Evolutionary conservation across 2,329 filamentous ascomycete genomes (phyloP).

Genomic region (Didymella glomerata): DNA sequence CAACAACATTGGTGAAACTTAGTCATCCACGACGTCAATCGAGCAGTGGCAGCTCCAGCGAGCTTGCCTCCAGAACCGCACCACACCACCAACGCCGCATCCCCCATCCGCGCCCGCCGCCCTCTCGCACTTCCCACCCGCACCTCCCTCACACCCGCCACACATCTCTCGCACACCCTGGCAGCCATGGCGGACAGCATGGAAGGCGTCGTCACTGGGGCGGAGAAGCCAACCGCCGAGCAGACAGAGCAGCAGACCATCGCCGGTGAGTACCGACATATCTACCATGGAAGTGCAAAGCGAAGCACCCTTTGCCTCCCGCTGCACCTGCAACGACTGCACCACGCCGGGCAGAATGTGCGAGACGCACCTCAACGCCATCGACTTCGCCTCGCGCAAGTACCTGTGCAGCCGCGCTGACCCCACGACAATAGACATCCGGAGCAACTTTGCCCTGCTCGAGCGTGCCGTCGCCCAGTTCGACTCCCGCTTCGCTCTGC

Average conservation of each 20-base stretch:
- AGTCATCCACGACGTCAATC: conserved; percentile 14
- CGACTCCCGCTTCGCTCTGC: conserved; percentile 92
- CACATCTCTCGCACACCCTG: conserved; percentile 24
- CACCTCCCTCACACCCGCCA: neutral
- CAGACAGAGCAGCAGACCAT: conserved; percentile 53
- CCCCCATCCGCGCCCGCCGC: conserved; percentile 4
- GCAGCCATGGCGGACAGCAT: conserved; percentile 60
- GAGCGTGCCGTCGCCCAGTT: conserved; percentile 92
- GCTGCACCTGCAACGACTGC: conserved; percentile 30
- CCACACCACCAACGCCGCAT: conserved; percentile 19
- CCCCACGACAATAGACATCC: conserved; percentile 74
- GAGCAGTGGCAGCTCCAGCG: conserved; percentile 17
- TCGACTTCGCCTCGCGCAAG: conserved; percentile 39
- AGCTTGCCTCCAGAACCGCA: conserved; percentile 32
- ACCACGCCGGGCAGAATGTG: conserved; percentile 40
- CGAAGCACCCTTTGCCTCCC: conserved; percentile 32
- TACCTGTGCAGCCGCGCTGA: conserved; percentile 45
- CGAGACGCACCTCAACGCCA: conserved; percentile 42
- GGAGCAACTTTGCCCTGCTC: conserved; percentile 88
- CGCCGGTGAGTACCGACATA: conserved; percentile 42
- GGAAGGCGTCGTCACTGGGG: conserved; percentile 57
- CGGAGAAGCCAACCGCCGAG: conserved; percentile 53
- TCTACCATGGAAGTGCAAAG: conserved; percentile 2
- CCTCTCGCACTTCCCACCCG: neutral
- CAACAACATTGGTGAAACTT: conserved; percentile 6